Base-by-base conservation (phyloP, 768 basidiomycete genomes). In the Sporobolomyces phaffii region DNA sequence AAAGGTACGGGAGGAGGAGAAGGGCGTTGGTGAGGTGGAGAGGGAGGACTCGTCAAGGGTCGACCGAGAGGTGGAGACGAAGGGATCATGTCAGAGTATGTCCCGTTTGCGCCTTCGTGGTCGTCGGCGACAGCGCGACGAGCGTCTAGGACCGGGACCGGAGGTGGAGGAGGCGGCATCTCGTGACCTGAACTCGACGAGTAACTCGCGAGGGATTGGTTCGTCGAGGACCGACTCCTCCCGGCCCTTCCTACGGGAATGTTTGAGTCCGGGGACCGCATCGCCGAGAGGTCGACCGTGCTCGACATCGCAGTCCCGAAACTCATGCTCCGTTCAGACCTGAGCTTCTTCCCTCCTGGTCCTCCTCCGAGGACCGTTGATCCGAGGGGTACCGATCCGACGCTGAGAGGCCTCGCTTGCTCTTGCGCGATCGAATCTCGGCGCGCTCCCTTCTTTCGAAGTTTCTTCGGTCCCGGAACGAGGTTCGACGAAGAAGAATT, bases 271-370 rank as follows among this genome's bases (percentile, higher is more conserved):
- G 6, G 31, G 7, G 44, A 13, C 33, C 52, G 6, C 34, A 36
- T 36, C 33, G 22, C 22, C 20, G 52, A 34, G 10, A 44, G 11
- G 5, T 44, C 56, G 5, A 43, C 43, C 10, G 56, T 45, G 20
- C 56, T 47, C 13, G 56, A 26, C 56, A 58, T 58, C 13, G 56
- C 56, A 6, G 56, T 45, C 24, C 56, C 56, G 43, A 58, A 58
- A 58, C 56, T 58, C 56, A 58, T 58, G n/a, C 56, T 58, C 20
- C 56, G 7, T n/a, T 58, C 56, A 4, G 41, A 44, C 43, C 56
- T n/a, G 3, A 58, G 43, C 33, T 58, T 58, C 22, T 58, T 58
- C 8, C 56, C 56, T 22, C 43, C 56, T 11, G 56, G 56, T 45
- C 56, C 56, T 33, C 56, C 56, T 44, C 56, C 56, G 26, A 58